A percentile compares a stretch with the other conserved stretches of the same genome.
Evolutionary conservation across 768 basidiomycete species (phyloP).

Genomic region (Lactifluus piperatus): DNA sequence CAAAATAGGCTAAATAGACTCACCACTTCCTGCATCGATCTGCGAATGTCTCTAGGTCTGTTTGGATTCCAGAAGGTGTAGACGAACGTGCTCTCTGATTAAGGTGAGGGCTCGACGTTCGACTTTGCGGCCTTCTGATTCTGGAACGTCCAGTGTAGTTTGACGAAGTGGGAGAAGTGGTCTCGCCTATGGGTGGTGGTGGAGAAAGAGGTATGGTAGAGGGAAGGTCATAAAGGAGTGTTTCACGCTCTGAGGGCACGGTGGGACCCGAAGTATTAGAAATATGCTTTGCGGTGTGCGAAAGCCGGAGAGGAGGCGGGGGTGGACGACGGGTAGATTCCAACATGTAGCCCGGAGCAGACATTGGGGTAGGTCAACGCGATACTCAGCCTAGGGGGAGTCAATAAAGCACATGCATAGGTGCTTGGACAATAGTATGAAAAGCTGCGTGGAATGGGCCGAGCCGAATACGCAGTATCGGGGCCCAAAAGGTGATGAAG

Average conservation of each 20-base stretch:
- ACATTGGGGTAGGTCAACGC: slow-evolving; percentile 7
- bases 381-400: neutral
- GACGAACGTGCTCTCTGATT: slow-evolving; percentile 52
- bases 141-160: slow-evolving; percentile 8
- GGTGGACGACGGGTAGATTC: slow-evolving; percentile 20
- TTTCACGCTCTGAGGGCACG: slow-evolving; percentile 13
- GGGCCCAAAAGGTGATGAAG: neutral
- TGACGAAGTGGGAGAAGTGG: slow-evolving; percentile 16
- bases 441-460: neutral
- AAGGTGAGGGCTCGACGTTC: slow-evolving; percentile 51
- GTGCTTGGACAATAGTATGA: neutral
- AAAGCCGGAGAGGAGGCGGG: slow-evolving; percentile 20
- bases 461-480: slow-evolving; percentile 12
- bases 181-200: neutral
- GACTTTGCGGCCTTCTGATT: slow-evolving; percentile 10
- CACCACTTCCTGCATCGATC: slow-evolving; percentile 74
- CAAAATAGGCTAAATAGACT: slow-evolving; percentile 17
- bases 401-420: slow-evolving; percentile 8
- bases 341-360: slow-evolving; percentile 14
- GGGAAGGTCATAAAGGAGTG: slow-evolving; percentile 23
- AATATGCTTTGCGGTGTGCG: slow-evolving; percentile 9
- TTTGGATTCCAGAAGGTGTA: slow-evolving; percentile 57
- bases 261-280: neutral
- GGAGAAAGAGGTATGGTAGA: slow-evolving; percentile 16
- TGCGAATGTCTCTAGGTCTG: slow-evolving; percentile 72